Base-by-base conservation (phyloP, 2,329 filamentous ascomycete species). In the Nothophaeocryptopus gaeumannii region DNA sequence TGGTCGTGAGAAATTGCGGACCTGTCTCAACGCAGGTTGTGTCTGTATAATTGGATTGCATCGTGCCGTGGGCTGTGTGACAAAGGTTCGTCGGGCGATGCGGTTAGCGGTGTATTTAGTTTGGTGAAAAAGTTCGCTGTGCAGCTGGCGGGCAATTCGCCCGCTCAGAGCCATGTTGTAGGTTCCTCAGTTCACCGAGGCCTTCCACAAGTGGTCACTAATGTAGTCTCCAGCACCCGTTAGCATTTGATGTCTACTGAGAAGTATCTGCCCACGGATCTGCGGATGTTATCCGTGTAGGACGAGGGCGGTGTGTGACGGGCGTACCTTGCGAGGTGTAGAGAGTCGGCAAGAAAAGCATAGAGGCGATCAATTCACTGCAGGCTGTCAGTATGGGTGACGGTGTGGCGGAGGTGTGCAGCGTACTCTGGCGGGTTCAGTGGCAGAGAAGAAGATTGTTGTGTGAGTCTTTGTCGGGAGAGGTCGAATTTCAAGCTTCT, bases 181-280 rank as follows among this genome's bases (percentile, higher is more conserved):
- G 7, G 15, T 14, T 37, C 30, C 30, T 78, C 74, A 82, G 71
- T 81, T 82, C 67, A 78, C 76, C 67, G 78, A 81, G 63, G 81
- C 79, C 75, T 84, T 84, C 81, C 81, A 84, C 71, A 84, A 76
- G 74, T 84, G 81, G 75, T 84, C 80, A 77, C 79, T 83, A 73
- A 83, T 83, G 72, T 83, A 83, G 74, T 83, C 80, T 81, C 47
- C 30, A 26, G 39, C 30, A 15, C 36, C 36, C 31, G 39, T 42
- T 38, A 50, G 49, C 12, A 31, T 39, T 7, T 26, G 20, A 4
- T 26, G 20, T 26, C 20, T 26, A 26, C 20, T 26, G 20, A 26
- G 20, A 26, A 26, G 20, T 26, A 26, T 26, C 20, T 26, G 20
- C n/a, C n/a, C 43, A 16, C 34, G 9, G 33, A 31, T 16, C 29